Evolutionary conservation across 306 rosid species (phyloP), one percentile per base, ranked within the genome.

Genomic region (Benincasa hispida): DNA sequence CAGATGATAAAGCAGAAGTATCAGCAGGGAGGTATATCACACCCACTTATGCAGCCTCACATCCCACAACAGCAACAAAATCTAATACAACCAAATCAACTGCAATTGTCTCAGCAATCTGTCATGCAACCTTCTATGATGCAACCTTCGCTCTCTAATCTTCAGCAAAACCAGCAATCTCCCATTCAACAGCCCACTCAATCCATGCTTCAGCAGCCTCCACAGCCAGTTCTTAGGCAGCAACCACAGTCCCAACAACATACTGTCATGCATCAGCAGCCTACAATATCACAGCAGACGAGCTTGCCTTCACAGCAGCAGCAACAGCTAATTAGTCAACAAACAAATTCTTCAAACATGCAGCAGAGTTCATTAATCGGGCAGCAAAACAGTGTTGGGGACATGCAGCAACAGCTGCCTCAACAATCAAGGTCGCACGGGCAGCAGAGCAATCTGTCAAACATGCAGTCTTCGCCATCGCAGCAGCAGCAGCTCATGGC

Each of bases 61-160:
- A 84, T 90, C 32, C 93, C 87, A 66, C 92, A 82, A 62, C 86
- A 84, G 42, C 84, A 83, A 8, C 93, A 88, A 5, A 94, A 83
- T 83, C 85, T 89, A 21, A 78, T 91, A 50, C 96, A 89, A 78
- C 83, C 93, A 53, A 85, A 78, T 79, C 97, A 91, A 81, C 73
- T 91, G 82, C 97, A 86, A 82, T 82, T 93, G 70, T 87, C 98
- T 53, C 97, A 88, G 87, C 97, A 89, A 86, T 77, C 96, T 72
- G 85, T 81, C 57, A 82, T 87, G 86, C 95, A 89, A 80, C 82
- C 95, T 67, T 78, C 92, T 70, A 81, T 82, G 60, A 76, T 86
- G 87, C 93, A 89, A 80, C 81, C 97, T 72, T 78, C 92, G 34
- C 91, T 86, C 81, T 74, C 95, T 8, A 83, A 82, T 86, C 88